Evolutionary conservation across 192 early-diverging fungal genomes (phyloP), one percentile per base, ranked within the genome.

Genomic region (Gamsiella multidivaricata): DNA sequence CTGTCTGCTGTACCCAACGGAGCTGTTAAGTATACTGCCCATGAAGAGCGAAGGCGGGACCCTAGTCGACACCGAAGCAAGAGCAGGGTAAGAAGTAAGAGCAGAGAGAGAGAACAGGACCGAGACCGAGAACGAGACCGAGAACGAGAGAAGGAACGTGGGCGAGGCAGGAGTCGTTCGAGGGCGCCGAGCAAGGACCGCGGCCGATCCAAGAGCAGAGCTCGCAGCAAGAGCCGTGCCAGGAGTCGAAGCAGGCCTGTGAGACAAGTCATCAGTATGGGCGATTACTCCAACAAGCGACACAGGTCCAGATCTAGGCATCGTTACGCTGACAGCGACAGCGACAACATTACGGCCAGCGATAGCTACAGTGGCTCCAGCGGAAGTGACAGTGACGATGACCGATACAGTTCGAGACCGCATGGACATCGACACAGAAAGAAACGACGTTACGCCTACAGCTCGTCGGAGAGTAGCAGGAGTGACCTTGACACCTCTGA

Each of bases 241-340:
- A 46, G 69, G 41, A 63, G 69, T n/a, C 49, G 54, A 25, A 73
- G 70, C 28, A 49, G 70, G 37, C 51, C 71, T 8, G 51, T 37
- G 4, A 56, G 71, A 26, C 54, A 58, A 10, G 47, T 41, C 1
- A 39, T 75, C 22, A 25, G 49, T 10, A 75, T 75, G 71, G 63
- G 67, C 9, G 63, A 33, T 7, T n/a, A 36, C 23, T 31, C 34
- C 18, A 36, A 22, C 10, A 47, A 50, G 46, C 70, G 46, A 1
- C 33, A 39, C n/a, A 52, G 62, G 29, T 69, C 67, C 4, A 29
- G 42, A n/a, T 69, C 67, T 8, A 33, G 45, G 23, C 33, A 18
- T 23, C 43, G 17, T 11, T n/a, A 29, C 26, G 28, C 47, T 28
- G 55, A 29, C 23, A 53, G 29, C 32, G 36, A 54, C 29, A 54